phyloP scores from a whole-genome alignment of 2,329 filamentous ascomycete genomes.

The Chaetomium sp. region DNA sequence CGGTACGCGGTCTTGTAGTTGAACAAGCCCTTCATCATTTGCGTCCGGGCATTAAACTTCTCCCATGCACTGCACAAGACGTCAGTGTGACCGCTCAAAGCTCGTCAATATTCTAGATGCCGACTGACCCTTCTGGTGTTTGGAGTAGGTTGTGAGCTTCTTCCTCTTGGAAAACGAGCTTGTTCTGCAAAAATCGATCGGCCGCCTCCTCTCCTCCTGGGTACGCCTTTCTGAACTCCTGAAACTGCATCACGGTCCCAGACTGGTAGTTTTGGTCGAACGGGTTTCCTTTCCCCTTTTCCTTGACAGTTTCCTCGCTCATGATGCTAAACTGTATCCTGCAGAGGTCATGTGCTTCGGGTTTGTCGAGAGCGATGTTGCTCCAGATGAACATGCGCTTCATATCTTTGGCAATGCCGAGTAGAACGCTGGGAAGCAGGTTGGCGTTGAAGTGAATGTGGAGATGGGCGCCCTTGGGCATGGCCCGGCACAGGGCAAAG shows the following conservation, averaged over 20 bases:
- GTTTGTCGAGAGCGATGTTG: constrained; percentile 51
- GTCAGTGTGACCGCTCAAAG: constrained; percentile 12
- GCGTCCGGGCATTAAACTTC: constrained; percentile 68
- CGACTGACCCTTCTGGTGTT: constrained; percentile 55
- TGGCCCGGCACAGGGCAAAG: constrained; percentile 55
- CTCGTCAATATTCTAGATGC: not conserved
- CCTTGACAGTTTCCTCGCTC: constrained; percentile 31
- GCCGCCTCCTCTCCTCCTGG: constrained; percentile 32
- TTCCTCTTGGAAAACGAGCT: constrained; percentile 63
- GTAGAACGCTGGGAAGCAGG: constrained; percentile 60
- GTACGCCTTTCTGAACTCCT: constrained; percentile 46
- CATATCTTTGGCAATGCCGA: constrained; percentile 58
- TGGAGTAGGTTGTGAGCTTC: constrained; percentile 59
- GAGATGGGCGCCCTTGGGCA: constrained; percentile 73
- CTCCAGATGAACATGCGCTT: constrained; percentile 71
- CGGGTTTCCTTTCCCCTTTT: constrained; percentile 46
- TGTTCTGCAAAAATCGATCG: constrained; percentile 60
- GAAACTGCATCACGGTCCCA: constrained; percentile 49
- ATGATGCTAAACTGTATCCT: constrained; percentile 65
- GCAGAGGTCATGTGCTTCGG: constrained; percentile 50
- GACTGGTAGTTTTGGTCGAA: constrained; percentile 53
- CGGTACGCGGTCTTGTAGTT: constrained; percentile 66
- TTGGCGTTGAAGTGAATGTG: constrained; percentile 82
- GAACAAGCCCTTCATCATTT: constrained; percentile 72
- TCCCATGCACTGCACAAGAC: constrained; percentile 45